Conservation (phyloP, 2,329 filamentous ascomycete species). For the Colletotrichum aenigma region DNA sequence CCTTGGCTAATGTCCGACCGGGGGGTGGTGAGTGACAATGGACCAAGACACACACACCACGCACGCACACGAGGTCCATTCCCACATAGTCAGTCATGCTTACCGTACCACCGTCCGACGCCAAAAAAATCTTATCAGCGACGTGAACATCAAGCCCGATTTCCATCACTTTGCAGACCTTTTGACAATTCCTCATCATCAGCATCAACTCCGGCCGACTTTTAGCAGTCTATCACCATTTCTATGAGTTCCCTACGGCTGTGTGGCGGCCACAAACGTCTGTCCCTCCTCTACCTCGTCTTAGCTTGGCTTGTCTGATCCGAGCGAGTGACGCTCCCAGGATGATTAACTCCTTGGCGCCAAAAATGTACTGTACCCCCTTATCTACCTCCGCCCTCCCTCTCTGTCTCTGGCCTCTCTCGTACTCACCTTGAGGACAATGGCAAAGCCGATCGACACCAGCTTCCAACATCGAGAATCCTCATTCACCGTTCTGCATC, state of each 20-base stretch:
- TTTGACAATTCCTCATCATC: background rate
- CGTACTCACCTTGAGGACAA: background rate
- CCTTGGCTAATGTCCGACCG: slow-evolving; percentile 1
- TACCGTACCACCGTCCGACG: slow-evolving; percentile 1
- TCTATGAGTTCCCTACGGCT: background rate
- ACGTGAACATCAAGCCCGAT: background rate
- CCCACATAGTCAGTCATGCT: slow-evolving; percentile 1
- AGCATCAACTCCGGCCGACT: background rate
- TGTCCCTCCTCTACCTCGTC: background rate
- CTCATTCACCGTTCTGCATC: background rate
- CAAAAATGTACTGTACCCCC: slow-evolving; percentile 4
- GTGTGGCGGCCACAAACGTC: background rate
- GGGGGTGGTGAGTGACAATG: background rate
- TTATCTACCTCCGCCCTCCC: slow-evolving; percentile 4
- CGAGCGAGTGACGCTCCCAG: slow-evolving; percentile 17
- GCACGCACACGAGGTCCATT: background rate
- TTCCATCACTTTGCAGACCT: background rate
- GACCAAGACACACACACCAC: background rate
- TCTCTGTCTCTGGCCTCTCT: background rate
- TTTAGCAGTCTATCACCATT: background rate
- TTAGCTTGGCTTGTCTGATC: slow-evolving; percentile 16
- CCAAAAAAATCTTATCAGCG: background rate
- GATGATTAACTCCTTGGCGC: slow-evolving; percentile 13
- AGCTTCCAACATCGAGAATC: background rate
- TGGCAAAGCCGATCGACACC: background rate